Percentiles rank a stretch among this genome's conserved stretches.
Evolutionary conservation across 345 rosid species (phyloP).

Genomic region (Hevea brasiliensis): DNA sequence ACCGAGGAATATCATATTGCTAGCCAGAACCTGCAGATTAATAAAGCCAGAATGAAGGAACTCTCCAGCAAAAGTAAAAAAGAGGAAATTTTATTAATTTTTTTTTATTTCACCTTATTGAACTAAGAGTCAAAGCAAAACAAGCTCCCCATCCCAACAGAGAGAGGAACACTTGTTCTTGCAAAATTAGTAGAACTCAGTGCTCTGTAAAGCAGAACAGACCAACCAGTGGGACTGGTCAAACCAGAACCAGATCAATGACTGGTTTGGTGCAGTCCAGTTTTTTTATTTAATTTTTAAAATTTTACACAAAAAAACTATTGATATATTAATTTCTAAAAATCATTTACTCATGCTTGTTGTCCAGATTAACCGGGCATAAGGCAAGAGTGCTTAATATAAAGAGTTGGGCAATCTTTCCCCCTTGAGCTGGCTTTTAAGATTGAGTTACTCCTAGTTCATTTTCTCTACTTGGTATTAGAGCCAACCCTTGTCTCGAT

Average conservation of each 20-base stretch:
- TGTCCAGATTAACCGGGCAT: too few species aligned
- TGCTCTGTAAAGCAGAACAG: neutral
- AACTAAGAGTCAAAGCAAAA: too few species aligned
- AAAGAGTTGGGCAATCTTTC: too few species aligned
- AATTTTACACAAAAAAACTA: neutral
- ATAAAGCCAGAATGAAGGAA: slow-evolving; percentile 14
- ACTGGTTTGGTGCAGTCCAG: neutral
- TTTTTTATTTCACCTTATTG: too few species aligned
- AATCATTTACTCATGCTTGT: too few species aligned
- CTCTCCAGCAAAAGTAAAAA: neutral
- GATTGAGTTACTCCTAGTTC: too few species aligned
- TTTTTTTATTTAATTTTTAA: too few species aligned
- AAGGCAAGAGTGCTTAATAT: too few species aligned
- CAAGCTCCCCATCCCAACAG: neutral
- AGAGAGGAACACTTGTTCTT: neutral
- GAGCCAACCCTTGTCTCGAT: too few species aligned
- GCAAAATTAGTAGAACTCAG: neutral
- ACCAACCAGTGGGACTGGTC: neutral
- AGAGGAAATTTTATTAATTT: neutral
- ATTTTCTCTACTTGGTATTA: too few species aligned
- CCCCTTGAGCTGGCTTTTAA: too few species aligned
- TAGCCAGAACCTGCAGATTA: slow-evolving; percentile 81
- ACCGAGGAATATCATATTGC: slow-evolving; percentile 99
- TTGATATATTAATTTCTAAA: too few species aligned
- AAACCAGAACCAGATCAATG: neutral